Evolutionary conservation across 139 green algal genomes (phyloP).

Genomic region (Limnomonas spitsbergensis): DNA sequence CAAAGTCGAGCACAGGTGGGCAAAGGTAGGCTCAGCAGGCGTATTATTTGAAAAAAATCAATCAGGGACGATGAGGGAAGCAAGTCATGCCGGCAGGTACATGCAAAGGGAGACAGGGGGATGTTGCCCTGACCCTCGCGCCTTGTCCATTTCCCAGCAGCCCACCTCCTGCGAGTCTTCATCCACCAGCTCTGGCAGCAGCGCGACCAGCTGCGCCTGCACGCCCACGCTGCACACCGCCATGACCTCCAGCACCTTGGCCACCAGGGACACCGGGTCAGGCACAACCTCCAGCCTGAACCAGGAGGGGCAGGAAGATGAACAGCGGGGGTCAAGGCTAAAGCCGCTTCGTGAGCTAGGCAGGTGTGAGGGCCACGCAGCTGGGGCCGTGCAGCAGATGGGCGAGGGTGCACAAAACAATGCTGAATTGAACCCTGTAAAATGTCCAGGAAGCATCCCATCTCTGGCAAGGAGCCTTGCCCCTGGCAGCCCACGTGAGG

Average conservation of each 20-base stretch:
- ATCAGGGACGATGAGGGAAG: not conserved
- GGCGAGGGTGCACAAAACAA: no score
- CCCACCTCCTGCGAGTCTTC: constrained; percentile 7
- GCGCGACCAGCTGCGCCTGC: not conserved
- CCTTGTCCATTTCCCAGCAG: not conserved
- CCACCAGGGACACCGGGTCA: not conserved
- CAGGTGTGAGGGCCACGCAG: not conserved
- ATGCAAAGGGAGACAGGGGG: no score
- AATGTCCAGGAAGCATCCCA: no score
- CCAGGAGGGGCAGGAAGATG: no score
- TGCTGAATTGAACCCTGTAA: no score
- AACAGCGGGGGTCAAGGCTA: not conserved
- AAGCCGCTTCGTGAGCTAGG: not conserved
- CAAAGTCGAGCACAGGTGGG: no score
- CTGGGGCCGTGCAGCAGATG: no score
- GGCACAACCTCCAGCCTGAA: constrained; percentile 11
- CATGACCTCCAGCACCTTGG: constrained; percentile 9
- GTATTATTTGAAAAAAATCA: constrained; percentile 3
- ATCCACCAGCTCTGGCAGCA: not conserved
- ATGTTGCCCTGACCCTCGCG: not conserved
- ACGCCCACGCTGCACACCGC: not conserved
- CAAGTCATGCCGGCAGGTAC: not conserved
- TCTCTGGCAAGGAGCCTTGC: no score
- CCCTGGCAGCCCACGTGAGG: no score
- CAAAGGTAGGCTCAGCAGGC: no score